Percentiles rank a stretch among this genome's conserved stretches.
phyloP scores from a whole-genome alignment of 2,329 filamentous ascomycete species.

The Rhexocercosporidium sp. region DNA sequence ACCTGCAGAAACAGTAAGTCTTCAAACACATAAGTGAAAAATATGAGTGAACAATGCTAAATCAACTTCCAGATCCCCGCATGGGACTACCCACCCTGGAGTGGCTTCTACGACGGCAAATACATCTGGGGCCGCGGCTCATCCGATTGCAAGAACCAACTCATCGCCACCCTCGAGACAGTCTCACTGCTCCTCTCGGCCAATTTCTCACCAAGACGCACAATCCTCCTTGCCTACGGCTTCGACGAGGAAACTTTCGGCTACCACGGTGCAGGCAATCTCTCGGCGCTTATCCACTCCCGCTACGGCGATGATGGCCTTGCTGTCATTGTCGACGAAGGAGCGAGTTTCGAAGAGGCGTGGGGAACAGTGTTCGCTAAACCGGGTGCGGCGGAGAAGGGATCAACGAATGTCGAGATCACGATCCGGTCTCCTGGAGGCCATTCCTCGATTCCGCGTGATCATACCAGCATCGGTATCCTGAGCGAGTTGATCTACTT shows the following conservation, averaged over 20 bases:
- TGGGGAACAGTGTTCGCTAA: conserved; percentile 46
- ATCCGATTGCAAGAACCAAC: conserved; percentile 61
- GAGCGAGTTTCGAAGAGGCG: conserved; percentile 56
- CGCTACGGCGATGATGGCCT: conserved; percentile 61
- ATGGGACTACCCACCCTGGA: conserved; percentile 59
- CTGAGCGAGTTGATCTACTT: conserved; percentile 67
- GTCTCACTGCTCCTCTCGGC: conserved; percentile 59
- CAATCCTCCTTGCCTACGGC: conserved; percentile 64
- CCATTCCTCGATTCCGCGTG: conserved; percentile 62
- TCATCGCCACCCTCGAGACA: conserved; percentile 57
- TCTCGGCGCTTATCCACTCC: conserved; percentile 55
- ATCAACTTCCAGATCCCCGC: conserved; percentile 40
- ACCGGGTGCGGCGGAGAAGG: conserved; percentile 67
- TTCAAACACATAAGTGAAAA: too few species aligned
- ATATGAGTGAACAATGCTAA: conserved; percentile 34
- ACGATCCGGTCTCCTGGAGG: conserved; percentile 61
- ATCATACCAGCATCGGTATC: conserved; percentile 74
- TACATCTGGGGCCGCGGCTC: conserved; percentile 61
- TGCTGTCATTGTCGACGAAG: conserved; percentile 67
- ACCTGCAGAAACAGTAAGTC: conserved; percentile 12
- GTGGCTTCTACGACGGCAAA: conserved; percentile 55
- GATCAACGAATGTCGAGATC: conserved; percentile 47
- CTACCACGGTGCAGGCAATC: conserved; percentile 57
- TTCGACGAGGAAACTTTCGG: conserved; percentile 70
- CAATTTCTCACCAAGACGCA: conserved; percentile 58